Percentiles rank a stretch among this genome's conserved stretches.
phyloP scores from a whole-genome alignment of 306 rosid genomes.

The Malus sieversii region DNA sequence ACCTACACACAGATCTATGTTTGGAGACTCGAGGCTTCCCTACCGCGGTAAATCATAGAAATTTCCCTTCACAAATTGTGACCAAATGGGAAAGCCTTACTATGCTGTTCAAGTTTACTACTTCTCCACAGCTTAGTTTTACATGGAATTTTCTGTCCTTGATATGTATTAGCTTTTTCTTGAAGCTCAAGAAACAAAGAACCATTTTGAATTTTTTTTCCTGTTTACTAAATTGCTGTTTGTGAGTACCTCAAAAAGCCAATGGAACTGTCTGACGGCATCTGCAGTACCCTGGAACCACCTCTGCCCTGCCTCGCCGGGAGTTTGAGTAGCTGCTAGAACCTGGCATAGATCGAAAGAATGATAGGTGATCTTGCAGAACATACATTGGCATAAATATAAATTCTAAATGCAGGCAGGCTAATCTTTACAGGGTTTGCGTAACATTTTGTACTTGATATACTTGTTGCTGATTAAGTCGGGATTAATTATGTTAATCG shows the following conservation, averaged over 20 bases:
- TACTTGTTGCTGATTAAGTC: neutral
- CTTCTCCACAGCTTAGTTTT: neutral
- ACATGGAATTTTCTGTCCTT: neutral
- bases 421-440: neutral
- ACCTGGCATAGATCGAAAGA: constrained; percentile 34
- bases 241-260: constrained; percentile 87
- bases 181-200: neutral
- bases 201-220: neutral
- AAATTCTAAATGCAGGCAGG: neutral
- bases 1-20: constrained; percentile 5
- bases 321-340: constrained; percentile 98
- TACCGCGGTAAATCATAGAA: constrained; percentile 11
- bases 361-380: neutral
- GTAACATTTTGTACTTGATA: neutral
- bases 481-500: neutral
- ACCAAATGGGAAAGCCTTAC: constrained; percentile 11
- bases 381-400: neutral
- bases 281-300: constrained; percentile 99
- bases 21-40: constrained; percentile 21
- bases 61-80: constrained; percentile 13
- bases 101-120: constrained; percentile 10
- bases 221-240: neutral
- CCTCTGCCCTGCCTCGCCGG: constrained; percentile 70
- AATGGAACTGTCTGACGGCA: constrained; percentile 97
- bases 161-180: neutral